Evolutionary conservation across 768 basidiomycete species (phyloP).

Genomic region (Sporobolomyces pararoseus): DNA sequence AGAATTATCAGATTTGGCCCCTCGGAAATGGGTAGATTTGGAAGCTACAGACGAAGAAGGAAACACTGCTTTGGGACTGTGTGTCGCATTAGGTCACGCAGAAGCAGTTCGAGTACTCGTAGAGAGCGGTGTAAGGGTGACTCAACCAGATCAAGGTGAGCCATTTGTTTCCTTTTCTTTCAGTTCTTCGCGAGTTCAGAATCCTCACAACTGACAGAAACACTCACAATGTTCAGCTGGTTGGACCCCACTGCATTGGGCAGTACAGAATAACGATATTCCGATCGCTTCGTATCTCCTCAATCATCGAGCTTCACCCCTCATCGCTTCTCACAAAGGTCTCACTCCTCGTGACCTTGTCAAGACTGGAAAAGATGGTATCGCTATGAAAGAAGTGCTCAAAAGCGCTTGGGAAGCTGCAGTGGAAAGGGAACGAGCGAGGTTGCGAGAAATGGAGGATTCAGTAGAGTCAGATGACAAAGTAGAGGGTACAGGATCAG

Average conservation of each 20-base stretch:
- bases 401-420: conserved; percentile 79
- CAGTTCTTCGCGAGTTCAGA: no score
- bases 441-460: conserved; percentile 57
- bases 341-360: conserved; percentile 86
- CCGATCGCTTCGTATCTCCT: conserved; percentile 87
- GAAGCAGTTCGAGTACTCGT: conserved; percentile 44
- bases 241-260: conserved; percentile 93
- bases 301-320: conserved; percentile 83
- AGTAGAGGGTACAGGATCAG: not conserved
- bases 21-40: conserved; percentile 40
- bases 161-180: not conserved
- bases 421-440: conserved; percentile 57
- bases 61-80: conserved; percentile 41
- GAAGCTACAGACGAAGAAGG: conserved; percentile 41
- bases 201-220: no score
- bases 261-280: conserved; percentile 79
- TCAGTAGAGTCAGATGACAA: conserved; percentile 1
- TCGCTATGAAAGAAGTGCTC: conserved; percentile 78
- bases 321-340: conserved; percentile 69
- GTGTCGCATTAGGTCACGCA: conserved; percentile 40
- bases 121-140: conserved; percentile 41
- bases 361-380: conserved; percentile 71
- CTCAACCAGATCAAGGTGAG: conserved; percentile 37
- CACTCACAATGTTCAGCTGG: conserved; percentile 72
- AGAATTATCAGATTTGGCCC: conserved; percentile 24